Percentiles rank a stretch among this genome's conserved stretches.
phyloP scores from a whole-genome alignment of 75 land plant genomes.

The Picea glauca region DNA sequence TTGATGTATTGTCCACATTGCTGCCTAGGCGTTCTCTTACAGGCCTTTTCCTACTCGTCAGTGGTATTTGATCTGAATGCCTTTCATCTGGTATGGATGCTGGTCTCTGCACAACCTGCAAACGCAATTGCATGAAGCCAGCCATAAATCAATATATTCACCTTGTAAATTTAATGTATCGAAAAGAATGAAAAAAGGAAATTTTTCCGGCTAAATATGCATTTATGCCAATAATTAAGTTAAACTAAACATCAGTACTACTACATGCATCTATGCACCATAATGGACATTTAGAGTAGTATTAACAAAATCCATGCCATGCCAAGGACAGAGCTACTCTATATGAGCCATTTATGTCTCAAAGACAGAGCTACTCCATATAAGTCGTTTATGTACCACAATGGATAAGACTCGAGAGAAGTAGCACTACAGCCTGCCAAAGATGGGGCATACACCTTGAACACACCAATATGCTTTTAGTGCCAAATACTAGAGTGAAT shows the following conservation, averaged over 20 bases:
- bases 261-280: neutral
- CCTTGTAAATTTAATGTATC: neutral
- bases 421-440: too few species aligned
- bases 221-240: neutral
- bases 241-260: neutral
- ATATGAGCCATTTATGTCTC: too few species aligned
- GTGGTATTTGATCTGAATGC: slow-evolving; percentile 10
- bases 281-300: neutral
- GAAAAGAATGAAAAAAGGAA: neutral
- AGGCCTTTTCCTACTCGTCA: slow-evolving; percentile 26
- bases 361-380: too few species aligned
- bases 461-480: too few species aligned
- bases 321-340: too few species aligned
- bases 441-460: too few species aligned
- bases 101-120: slow-evolving; percentile 35
- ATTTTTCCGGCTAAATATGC: neutral
- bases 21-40: slow-evolving; percentile 39
- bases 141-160: neutral
- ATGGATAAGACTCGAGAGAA: too few species aligned
- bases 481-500: too few species aligned
- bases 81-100: slow-evolving; percentile 15
- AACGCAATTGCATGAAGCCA: neutral
- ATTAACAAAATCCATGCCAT: too few species aligned
- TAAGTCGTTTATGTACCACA: too few species aligned
- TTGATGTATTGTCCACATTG: slow-evolving; percentile 14